Evolutionary conservation across 306 rosid species (phyloP), one percentile per base, ranked within the genome.

Genomic region (Psophocarpus tetragonolobus): DNA sequence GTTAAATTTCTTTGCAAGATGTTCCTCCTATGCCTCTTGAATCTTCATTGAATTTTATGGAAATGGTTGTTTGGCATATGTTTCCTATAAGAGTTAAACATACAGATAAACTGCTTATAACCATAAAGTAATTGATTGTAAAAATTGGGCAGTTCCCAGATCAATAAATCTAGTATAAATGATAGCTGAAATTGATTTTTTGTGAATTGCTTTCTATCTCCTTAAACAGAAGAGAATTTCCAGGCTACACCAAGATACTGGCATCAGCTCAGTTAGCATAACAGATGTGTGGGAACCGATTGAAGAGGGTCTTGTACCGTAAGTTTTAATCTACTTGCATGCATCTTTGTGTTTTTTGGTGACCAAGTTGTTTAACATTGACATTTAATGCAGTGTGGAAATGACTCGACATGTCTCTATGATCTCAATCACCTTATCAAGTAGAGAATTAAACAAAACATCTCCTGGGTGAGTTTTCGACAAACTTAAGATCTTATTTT

Each of bases 301-400:
- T 82, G 98, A 95, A 84, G 98, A 95, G 87, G 98, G 98, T 84
- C 98, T 95, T 80, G 90, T 85, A 29, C 97, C 98, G 97, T 95
- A 88, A 86, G 98, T 38, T 72, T 80, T 36, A 39, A 38, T 7
- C 48, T 86, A 27, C n/a, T 42, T 51, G 21, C 21, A 33, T 73
- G 8, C 42, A 60, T 88, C 33, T 23, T 30, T 73, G 42, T 36
- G n/a, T 65, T 1, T 63, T 62, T 33, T 53, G 36, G 27, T 30
- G 65, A 53, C 12, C 41, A n/a, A 29, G 38, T 75, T 71, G 26
- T 61, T 90, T 26, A 76, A 39, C 44, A 15, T 76, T 13, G 5
- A 74, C 50, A 9, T 68, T 80, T 71, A 58, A 41, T 87, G 89
- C 97, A 95, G 98, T 76, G 97, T 95, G 91, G 97, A 92, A 93